A percentile compares a stretch with the other conserved stretches of the same genome.
Conservation (phyloP, 2,329 filamentous ascomycete genomes). For the Penicillium sp. region DNA sequence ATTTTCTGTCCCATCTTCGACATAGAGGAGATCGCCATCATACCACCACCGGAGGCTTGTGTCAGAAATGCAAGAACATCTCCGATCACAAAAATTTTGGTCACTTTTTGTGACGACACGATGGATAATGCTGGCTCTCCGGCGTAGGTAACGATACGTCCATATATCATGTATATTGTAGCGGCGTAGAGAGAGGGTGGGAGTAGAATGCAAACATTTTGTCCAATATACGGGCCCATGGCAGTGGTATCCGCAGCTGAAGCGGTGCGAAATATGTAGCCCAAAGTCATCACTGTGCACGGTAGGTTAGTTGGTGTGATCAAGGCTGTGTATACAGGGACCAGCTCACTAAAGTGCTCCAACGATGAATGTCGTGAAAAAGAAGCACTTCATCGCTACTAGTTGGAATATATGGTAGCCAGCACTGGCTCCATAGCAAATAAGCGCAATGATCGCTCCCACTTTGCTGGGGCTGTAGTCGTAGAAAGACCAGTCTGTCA, state of each 20-base stretch:
- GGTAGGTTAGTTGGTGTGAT: not conserved
- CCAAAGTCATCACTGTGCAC: slow-evolving; percentile 36
- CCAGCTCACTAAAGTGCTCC: slow-evolving; percentile 10
- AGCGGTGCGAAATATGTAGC: slow-evolving; percentile 23
- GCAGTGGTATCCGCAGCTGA: slow-evolving; percentile 21
- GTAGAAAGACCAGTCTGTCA: no score
- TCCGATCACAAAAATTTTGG: slow-evolving; percentile 50
- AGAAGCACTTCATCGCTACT: not conserved
- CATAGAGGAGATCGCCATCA: no score
- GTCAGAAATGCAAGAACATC: slow-evolving; percentile 38
- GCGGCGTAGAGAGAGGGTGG: slow-evolving; percentile 53
- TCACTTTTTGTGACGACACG: slow-evolving; percentile 36
- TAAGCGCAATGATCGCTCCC: no score
- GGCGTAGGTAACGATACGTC: slow-evolving; percentile 45
- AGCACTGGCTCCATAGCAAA: no score
- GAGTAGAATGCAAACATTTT: slow-evolving; percentile 48
- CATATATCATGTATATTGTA: slow-evolving; percentile 51
- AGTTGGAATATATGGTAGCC: no score
- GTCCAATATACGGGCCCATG: slow-evolving; percentile 41
- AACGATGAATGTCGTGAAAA: slow-evolving; percentile 12
- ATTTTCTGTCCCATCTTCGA: no score
- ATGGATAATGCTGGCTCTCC: slow-evolving; percentile 42
- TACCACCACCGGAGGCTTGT: no score
- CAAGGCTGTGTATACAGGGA: not conserved
- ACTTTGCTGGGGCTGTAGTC: no score